A percentile compares a stretch with the other conserved stretches of the same genome.
Evolutionary conservation across 1,139 yeast species (phyloP).

Genomic region (Diutina rugosa): DNA sequence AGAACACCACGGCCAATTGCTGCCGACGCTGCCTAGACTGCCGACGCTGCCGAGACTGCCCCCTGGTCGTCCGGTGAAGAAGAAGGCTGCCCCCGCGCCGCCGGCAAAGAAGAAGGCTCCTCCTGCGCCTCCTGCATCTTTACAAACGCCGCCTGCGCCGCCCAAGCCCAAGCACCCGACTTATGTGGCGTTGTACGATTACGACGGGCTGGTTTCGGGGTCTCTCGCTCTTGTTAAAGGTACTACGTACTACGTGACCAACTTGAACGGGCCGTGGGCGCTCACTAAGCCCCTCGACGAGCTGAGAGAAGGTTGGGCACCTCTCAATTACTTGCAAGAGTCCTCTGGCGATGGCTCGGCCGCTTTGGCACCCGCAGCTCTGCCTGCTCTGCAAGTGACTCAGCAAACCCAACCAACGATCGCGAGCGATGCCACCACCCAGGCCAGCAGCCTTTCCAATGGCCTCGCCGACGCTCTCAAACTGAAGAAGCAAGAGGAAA

Average conservation of each 20-base stretch:
- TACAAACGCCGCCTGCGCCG: slow-evolving; percentile 27
- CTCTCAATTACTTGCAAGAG: slow-evolving; percentile 76
- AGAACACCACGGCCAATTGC: slow-evolving; percentile 5
- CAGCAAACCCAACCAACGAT: not conserved
- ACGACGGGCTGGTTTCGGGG: slow-evolving; percentile 74
- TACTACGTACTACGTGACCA: slow-evolving; percentile 57
- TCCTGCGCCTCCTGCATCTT: slow-evolving; percentile 35
- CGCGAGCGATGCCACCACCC: slow-evolving; percentile 20
- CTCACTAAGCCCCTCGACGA: slow-evolving; percentile 70
- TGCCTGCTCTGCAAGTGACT: slow-evolving; percentile 13
- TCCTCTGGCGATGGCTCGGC: not conserved
- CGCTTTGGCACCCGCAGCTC: not conserved
- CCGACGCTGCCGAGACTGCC: slow-evolving; percentile 10
- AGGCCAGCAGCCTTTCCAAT: slow-evolving; percentile 15
- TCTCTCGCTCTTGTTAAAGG: slow-evolving; percentile 70
- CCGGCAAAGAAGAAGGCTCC: slow-evolving; percentile 29
- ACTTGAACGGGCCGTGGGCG: slow-evolving; percentile 80
- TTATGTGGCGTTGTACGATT: slow-evolving; percentile 79
- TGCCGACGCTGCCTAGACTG: slow-evolving; percentile 15
- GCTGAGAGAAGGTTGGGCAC: slow-evolving; percentile 90
- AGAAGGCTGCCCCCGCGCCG: slow-evolving; percentile 24
- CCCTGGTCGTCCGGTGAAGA: slow-evolving; percentile 15
- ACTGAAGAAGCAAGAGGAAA: slow-evolving; percentile 54
- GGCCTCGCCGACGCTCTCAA: slow-evolving; percentile 67
- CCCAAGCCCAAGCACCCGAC: slow-evolving; percentile 61